Evolutionary conservation across 2,329 filamentous ascomycete genomes (phyloP).

Genomic region (Cytospora leucostoma): DNA sequence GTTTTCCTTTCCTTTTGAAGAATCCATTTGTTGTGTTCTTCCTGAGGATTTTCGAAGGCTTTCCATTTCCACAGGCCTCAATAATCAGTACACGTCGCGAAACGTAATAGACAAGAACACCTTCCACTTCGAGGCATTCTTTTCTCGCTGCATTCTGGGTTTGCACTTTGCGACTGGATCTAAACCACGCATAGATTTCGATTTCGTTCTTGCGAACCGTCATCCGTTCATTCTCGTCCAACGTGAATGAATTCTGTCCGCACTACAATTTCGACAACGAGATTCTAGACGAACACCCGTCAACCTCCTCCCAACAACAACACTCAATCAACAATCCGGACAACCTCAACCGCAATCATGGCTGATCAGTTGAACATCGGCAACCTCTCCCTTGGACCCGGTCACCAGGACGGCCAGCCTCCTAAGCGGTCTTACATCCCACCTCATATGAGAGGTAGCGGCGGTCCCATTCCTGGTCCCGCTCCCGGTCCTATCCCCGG

Average conservation of each 20-base stretch:
- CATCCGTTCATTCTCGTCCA: conserved; percentile 22
- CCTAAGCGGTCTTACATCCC: conserved; percentile 74
- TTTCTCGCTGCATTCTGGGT: conserved; percentile 21
- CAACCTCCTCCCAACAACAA: conserved; percentile 7
- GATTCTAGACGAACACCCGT: conserved; percentile 23
- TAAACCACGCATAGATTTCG: conserved; percentile 17
- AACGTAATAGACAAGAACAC: conserved; percentile 26
- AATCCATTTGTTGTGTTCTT: conserved; percentile 41
- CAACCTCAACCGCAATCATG: conserved; percentile 55
- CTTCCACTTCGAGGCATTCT: conserved; percentile 19
- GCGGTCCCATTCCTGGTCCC: conserved; percentile 36
- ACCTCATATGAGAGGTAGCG: conserved; percentile 73
- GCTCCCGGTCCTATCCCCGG: conserved; percentile 12
- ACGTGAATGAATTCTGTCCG: conserved; percentile 24
- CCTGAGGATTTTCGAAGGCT: conserved; percentile 44
- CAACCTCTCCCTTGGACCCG: conserved; percentile 64
- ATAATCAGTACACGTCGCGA: conserved; percentile 22
- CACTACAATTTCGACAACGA: conserved; percentile 20
- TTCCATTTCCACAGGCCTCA: conserved; percentile 19
- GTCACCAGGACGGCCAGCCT: conserved; percentile 39
- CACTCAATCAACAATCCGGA: conserved; percentile 26
- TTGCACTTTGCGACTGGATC: conserved; percentile 22
- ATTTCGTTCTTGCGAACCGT: conserved; percentile 17
- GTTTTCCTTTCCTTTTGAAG: conserved; percentile 49
- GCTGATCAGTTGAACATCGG: conserved; percentile 84